Conservation (phyloP, 495 filamentous ascomycete species). For the Aspergillus asperescens region DNA sequence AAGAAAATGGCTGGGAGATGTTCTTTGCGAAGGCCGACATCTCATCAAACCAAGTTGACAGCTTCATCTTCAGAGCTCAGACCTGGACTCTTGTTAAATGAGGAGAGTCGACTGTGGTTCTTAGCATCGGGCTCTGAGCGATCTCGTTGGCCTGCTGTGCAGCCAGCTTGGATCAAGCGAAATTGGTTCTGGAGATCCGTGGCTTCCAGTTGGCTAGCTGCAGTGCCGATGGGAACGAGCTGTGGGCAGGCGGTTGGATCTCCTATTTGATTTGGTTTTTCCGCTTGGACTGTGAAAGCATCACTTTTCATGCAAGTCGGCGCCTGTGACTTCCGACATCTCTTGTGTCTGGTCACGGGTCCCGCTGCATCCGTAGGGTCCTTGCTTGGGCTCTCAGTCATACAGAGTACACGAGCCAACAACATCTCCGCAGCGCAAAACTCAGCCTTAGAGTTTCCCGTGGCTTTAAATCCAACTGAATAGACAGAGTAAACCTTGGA, state of each 20-base stretch:
- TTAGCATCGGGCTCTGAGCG: conserved; percentile 18
- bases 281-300: conserved; percentile 14
- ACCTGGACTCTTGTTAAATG: not conserved
- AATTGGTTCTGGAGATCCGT: conserved; percentile 32
- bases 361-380: conserved; percentile 35
- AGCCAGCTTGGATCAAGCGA: conserved; percentile 31
- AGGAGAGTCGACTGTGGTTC: conserved; percentile 12
- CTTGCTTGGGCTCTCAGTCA: not conserved
- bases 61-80: not conserved
- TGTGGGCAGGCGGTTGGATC: not conserved
- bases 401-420: not conserved
- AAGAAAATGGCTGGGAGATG: conserved; percentile 15
- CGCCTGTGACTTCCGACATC: conserved; percentile 23
- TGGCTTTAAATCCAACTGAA: not conserved
- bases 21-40: not conserved
- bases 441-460: not conserved
- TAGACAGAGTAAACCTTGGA: not conserved
- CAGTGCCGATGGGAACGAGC: conserved; percentile 8
- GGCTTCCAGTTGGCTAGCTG: conserved; percentile 30
- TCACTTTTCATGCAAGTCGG: conserved; percentile 20
- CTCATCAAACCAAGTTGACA: not conserved
- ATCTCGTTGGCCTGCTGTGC: conserved; percentile 19
- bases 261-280: not conserved
- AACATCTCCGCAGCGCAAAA: not conserved
- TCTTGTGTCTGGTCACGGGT: conserved; percentile 11